Conservation (phyloP, 352 stramenopile species). For the Discostella stelligera region DNA sequence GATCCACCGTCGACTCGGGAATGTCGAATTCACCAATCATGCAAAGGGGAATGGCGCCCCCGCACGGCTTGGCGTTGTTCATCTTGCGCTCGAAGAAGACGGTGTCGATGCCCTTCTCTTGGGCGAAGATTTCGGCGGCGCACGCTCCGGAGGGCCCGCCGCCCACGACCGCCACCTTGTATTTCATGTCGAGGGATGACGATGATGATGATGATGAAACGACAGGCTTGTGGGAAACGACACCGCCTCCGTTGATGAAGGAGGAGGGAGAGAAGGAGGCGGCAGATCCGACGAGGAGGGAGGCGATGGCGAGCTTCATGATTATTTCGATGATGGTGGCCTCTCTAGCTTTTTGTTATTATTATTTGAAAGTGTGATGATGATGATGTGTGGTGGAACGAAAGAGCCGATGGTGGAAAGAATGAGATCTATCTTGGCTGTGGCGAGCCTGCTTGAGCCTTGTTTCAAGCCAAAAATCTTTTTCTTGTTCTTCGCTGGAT, state of each 20-base stretch:
- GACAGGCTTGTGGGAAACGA: slow-evolving; percentile 12
- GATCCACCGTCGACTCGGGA: slow-evolving; percentile 85
- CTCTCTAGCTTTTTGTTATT: no score
- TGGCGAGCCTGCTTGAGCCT: no score
- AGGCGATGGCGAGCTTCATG: slow-evolving; percentile 31
- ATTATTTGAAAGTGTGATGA: background rate
- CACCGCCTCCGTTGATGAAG: slow-evolving; percentile 18
- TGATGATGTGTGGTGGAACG: background rate
- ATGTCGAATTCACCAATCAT: slow-evolving; percentile 89
- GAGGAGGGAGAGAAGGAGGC: slow-evolving; percentile 34
- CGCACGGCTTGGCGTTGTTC: slow-evolving; percentile 89
- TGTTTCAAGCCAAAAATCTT: no score
- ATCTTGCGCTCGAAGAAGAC: slow-evolving; percentile 85
- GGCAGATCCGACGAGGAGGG: slow-evolving; percentile 25
- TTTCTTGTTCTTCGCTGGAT: background rate
- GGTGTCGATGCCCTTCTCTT: slow-evolving; percentile 83
- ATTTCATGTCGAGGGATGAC: slow-evolving; percentile 75
- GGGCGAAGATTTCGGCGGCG: slow-evolving; percentile 86
- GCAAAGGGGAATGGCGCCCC: slow-evolving; percentile 87
- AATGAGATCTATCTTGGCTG: no score
- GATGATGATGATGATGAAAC: slow-evolving; percentile 7
- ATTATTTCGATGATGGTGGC: background rate
- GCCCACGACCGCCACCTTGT: slow-evolving; percentile 86
- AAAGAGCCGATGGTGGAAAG: slow-evolving; percentile 5
- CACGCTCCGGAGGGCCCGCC: slow-evolving; percentile 86